phyloP scores from a whole-genome alignment of 2,329 filamentous ascomycete genomes.

The Colletotrichum falcatum region DNA sequence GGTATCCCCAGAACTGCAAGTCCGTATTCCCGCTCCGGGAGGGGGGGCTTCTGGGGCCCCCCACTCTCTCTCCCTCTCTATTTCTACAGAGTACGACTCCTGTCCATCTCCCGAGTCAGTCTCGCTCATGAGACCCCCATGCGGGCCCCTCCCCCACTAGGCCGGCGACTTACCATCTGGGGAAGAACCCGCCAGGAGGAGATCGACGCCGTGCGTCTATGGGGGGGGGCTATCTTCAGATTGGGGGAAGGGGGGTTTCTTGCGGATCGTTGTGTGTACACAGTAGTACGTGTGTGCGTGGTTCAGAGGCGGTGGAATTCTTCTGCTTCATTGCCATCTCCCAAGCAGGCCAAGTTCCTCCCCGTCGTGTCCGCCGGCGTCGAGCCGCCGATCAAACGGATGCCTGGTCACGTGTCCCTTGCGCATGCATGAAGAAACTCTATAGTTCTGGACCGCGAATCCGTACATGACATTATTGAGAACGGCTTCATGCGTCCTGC shows the following conservation, averaged over 20 bases:
- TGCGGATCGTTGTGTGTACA: neutral
- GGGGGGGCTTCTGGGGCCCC: neutral
- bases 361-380: neutral
- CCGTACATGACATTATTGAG: neutral
- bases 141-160: constrained; percentile 3
- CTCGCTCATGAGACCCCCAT: constrained; percentile 1
- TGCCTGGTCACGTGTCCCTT: neutral
- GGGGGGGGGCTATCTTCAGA: constrained; percentile 1
- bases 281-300: neutral
- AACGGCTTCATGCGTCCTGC: neutral
- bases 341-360: neutral
- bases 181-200: constrained; percentile 5
- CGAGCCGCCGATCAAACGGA: neutral
- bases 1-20: neutral
- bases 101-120: constrained; percentile 37
- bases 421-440: neutral
- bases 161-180: constrained; percentile 12
- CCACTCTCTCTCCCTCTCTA: neutral
- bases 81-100: constrained; percentile 1
- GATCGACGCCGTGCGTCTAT: constrained; percentile 22
- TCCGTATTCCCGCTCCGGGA: neutral
- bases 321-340: neutral
- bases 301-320: neutral
- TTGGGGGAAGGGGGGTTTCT: neutral
- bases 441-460: neutral